A percentile compares a stretch with the other conserved stretches of the same genome.
Evolutionary conservation across 192 early-diverging fungal genomes (phyloP).

Genomic region (Funneliformis mosseae): DNA sequence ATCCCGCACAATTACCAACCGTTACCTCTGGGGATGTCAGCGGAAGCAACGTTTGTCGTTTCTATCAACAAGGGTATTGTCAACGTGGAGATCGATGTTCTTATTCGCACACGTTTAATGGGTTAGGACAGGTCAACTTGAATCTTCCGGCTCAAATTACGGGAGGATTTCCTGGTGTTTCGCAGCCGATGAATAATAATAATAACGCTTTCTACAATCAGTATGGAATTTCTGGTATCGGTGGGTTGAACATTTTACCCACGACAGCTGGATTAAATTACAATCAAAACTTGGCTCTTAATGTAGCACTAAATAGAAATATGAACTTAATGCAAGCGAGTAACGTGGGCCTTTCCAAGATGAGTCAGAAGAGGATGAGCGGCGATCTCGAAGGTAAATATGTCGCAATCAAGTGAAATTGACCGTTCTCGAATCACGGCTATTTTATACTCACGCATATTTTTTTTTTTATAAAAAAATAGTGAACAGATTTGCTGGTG

Average conservation of each 20-base stretch:
- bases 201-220: slow-evolving; percentile 16
- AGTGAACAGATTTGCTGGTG: slow-evolving; percentile 69
- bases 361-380: slow-evolving; percentile 33
- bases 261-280: slow-evolving; percentile 14
- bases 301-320: slow-evolving; percentile 24
- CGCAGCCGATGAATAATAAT: slow-evolving; percentile 17
- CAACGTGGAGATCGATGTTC: slow-evolving; percentile 55
- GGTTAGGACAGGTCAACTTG: slow-evolving; percentile 6
- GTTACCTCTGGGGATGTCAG: not conserved
- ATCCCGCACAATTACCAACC: slow-evolving; percentile 8
- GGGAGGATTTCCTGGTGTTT: not conserved
- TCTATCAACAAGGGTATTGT: slow-evolving; percentile 39
- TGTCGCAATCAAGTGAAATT: not conserved
- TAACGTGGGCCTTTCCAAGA: slow-evolving; percentile 8
- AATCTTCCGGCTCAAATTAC: not conserved
- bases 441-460: not conserved
- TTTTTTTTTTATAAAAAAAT: not conserved
- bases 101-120: slow-evolving; percentile 46
- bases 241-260: not conserved
- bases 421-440: not conserved
- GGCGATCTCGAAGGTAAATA: slow-evolving; percentile 34
- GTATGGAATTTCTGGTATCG: slow-evolving; percentile 19
- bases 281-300: slow-evolving; percentile 34
- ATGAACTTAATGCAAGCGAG: not conserved
- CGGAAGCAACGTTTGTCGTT: slow-evolving; percentile 26